A percentile compares a stretch with the other conserved stretches of the same genome.
Evolutionary conservation across 2,329 filamentous ascomycete genomes (phyloP).

Genomic region (Zymoseptoria ardabiliae): DNA sequence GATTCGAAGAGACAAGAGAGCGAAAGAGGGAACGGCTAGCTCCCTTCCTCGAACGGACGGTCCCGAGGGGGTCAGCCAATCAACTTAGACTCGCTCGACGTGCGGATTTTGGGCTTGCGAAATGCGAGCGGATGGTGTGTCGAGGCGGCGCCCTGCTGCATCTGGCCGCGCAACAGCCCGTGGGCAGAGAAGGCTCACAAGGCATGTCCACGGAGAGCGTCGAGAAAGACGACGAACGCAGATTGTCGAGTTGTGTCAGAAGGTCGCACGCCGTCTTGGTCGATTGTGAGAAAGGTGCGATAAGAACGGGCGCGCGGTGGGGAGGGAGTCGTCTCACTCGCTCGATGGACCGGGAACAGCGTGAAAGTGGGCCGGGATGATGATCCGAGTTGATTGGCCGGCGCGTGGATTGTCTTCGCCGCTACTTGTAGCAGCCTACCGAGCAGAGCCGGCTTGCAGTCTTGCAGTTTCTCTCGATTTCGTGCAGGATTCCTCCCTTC

Average conservation of each 20-base stretch:
- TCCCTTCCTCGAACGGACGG: neutral
- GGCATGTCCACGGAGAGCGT: neutral
- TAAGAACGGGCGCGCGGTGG: neutral
- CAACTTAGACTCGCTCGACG: neutral
- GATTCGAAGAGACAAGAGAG: neutral
- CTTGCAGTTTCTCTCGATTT: neutral
- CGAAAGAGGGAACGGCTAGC: neutral
- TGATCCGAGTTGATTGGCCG: neutral
- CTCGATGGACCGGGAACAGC: neutral
- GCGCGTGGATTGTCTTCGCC: neutral
- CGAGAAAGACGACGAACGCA: neutral
- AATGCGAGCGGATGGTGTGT: neutral
- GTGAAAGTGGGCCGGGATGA: neutral
- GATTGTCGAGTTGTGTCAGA: neutral
- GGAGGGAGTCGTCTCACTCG: neutral
- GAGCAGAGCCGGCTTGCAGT: neutral
- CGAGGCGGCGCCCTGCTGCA: neutral
- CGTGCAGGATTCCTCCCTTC: neutral
- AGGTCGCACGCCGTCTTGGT: neutral
- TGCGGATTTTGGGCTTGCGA: neutral
- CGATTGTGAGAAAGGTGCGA: neutral
- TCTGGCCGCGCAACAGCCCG: neutral
- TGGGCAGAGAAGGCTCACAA: neutral
- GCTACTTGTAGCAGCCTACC: neutral
- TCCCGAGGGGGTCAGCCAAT: neutral